Conservation (phyloP, 2,329 filamentous ascomycete genomes). For the Arthroderma sp. region DNA sequence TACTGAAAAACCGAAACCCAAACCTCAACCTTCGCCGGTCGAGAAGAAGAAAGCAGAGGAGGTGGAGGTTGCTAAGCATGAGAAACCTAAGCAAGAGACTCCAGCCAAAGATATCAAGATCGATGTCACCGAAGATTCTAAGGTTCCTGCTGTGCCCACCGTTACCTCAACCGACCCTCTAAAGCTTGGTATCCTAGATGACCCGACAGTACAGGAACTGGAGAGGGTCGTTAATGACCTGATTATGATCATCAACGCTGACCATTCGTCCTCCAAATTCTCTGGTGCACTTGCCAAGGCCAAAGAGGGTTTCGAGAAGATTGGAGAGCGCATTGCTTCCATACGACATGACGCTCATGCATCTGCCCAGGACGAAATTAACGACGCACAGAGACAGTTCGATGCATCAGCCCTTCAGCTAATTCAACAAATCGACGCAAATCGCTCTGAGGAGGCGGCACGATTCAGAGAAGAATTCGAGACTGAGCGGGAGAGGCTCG, state of each 20-base stretch:
- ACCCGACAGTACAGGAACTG: conserved; percentile 82
- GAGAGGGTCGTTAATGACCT: conserved; percentile 94
- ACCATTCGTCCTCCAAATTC: conserved; percentile 65
- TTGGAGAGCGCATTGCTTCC: conserved; percentile 63
- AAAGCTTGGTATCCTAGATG: conserved; percentile 58
- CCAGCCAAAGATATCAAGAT: conserved; percentile 28
- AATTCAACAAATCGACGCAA: conserved; percentile 71
- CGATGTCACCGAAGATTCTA: conserved; percentile 16
- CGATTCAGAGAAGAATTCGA: conserved; percentile 83
- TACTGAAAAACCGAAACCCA: conserved; percentile 20
- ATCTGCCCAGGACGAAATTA: conserved; percentile 62
- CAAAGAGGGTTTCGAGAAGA: conserved; percentile 65
- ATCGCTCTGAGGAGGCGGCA: conserved; percentile 67
- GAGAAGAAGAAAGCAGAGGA: conserved; percentile 17
- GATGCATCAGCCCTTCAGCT: conserved; percentile 77
- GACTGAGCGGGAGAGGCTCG: conserved; percentile 67
- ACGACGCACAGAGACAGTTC: conserved; percentile 60
- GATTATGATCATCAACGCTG: conserved; percentile 83
- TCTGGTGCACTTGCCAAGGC: conserved; percentile 67
- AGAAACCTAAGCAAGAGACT: conserved; percentile 4
- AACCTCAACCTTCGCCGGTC: conserved; percentile 15
- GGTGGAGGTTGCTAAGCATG: conserved; percentile 16
- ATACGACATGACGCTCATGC: conserved; percentile 58
- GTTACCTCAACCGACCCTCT: conserved; percentile 62
- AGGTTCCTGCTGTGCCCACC: conserved; percentile 32